phyloP scores from a whole-genome alignment of 768 basidiomycete genomes.

The Tricholoma sp. region DNA sequence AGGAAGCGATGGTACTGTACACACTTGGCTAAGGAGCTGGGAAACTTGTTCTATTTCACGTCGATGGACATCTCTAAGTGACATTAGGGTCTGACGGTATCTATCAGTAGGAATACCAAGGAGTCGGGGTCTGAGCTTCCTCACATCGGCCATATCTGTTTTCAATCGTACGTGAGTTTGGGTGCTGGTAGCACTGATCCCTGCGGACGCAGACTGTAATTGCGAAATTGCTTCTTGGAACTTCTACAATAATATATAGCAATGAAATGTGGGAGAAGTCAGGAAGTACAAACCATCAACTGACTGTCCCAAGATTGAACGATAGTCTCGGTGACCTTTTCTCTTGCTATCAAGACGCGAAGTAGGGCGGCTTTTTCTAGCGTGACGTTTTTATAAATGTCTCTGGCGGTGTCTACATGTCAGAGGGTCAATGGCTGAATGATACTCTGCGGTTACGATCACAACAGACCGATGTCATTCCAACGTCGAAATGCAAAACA shows the following conservation, averaged over 20 bases:
- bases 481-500: constrained; percentile 71
- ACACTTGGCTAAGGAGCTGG: neutral
- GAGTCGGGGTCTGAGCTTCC: neutral
- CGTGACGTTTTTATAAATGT: constrained; percentile 64
- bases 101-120: neutral
- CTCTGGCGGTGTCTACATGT: constrained; percentile 51
- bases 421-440: constrained; percentile 1
- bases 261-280: neutral
- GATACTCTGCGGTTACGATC: neutral
- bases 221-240: constrained; percentile 9
- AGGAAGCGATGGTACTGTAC: too few species aligned
- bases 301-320: constrained; percentile 25
- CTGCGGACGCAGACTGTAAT: constrained; percentile 2
- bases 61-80: neutral
- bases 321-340: constrained; percentile 27
- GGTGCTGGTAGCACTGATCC: neutral
- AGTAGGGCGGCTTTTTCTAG: constrained; percentile 51
- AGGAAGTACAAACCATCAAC: constrained; percentile 18
- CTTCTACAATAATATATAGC: constrained; percentile 4
- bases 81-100: neutral
- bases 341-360: constrained; percentile 38
- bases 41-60: neutral
- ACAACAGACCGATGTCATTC: constrained; percentile 62
- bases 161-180: neutral
- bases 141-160: neutral